Percentiles rank a stretch among this genome's conserved stretches.
phyloP scores from a whole-genome alignment of 2,329 filamentous ascomycete species.

The Phyllosticta ampelicida region DNA sequence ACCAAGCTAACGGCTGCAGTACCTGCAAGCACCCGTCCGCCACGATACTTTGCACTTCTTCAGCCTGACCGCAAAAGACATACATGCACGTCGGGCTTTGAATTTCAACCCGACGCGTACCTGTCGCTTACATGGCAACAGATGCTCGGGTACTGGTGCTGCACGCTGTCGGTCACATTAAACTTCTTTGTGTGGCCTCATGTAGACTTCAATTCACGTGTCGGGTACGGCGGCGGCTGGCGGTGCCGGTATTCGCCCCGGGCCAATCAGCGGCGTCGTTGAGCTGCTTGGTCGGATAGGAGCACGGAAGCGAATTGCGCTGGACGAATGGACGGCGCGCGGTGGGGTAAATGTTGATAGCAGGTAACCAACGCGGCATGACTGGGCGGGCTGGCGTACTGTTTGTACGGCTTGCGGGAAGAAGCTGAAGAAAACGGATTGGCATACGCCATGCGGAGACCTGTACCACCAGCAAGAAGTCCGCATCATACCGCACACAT shows the following conservation, averaged over 20 bases:
- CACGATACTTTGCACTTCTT: not conserved
- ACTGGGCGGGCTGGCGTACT: not conserved
- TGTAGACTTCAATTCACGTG: not conserved
- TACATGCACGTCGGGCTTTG: not conserved
- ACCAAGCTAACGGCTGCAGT: not conserved
- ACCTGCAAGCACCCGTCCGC: not conserved
- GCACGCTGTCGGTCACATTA: not conserved
- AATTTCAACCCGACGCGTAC: not conserved
- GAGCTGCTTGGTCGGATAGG: not conserved
- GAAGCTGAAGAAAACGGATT: not conserved
- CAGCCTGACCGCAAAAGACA: not conserved
- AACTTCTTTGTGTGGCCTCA: not conserved
- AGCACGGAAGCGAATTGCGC: not conserved
- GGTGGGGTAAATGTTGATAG: not conserved
- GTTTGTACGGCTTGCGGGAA: not conserved
- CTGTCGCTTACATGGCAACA: not conserved
- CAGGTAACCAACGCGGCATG: not conserved
- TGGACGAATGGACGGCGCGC: not conserved
- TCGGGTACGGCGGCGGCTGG: not conserved
- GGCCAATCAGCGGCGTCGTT: not conserved
- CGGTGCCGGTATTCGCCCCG: not conserved
- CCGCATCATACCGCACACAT: not conserved
- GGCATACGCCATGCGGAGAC: too few relatives aligned
- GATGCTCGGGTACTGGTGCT: not conserved
- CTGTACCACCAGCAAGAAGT: not conserved